Conservation (phyloP, 2,329 filamentous ascomycete genomes). For the Arthroderma sp. region DNA sequence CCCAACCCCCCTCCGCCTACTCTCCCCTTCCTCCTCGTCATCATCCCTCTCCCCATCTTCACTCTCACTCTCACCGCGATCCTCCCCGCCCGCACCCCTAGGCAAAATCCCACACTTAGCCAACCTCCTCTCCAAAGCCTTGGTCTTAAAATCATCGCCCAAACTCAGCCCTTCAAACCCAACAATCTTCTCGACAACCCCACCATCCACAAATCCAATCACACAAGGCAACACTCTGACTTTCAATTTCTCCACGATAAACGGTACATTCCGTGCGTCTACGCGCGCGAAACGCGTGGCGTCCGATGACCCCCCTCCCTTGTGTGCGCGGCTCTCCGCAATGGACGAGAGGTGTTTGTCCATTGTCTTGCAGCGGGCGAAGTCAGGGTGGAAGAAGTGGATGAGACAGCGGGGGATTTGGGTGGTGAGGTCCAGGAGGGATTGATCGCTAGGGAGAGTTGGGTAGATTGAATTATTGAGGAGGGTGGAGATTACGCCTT, state of each 20-base stretch:
- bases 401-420: slow-evolving; percentile 44
- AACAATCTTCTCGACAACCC: slow-evolving; percentile 31
- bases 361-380: slow-evolving; percentile 49
- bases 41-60: slow-evolving; percentile 15
- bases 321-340: slow-evolving; percentile 19
- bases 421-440: slow-evolving; percentile 48
- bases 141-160: slow-evolving; percentile 26
- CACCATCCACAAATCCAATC: slow-evolving; percentile 35
- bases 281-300: slow-evolving; percentile 33
- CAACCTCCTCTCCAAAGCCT: slow-evolving; percentile 30
- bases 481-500: slow-evolving; percentile 10
- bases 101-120: slow-evolving; percentile 26
- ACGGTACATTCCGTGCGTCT: slow-evolving; percentile 34
- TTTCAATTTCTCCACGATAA: slow-evolving; percentile 34
- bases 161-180: slow-evolving; percentile 35
- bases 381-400: slow-evolving; percentile 53
- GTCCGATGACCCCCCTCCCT: slow-evolving; percentile 9
- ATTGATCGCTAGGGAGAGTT: slow-evolving; percentile 39
- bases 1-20: slow-evolving; percentile 11
- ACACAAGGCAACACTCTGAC: slow-evolving; percentile 36
- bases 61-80: slow-evolving; percentile 15
- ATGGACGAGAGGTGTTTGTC: slow-evolving; percentile 42
- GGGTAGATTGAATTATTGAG: slow-evolving; percentile 21
- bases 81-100: slow-evolving; percentile 20
- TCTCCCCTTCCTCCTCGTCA: slow-evolving; percentile 13